A percentile compares a stretch with the other conserved stretches of the same genome.
phyloP scores from a whole-genome alignment of 495 filamentous ascomycete species.

The Daldinia decipiens region DNA sequence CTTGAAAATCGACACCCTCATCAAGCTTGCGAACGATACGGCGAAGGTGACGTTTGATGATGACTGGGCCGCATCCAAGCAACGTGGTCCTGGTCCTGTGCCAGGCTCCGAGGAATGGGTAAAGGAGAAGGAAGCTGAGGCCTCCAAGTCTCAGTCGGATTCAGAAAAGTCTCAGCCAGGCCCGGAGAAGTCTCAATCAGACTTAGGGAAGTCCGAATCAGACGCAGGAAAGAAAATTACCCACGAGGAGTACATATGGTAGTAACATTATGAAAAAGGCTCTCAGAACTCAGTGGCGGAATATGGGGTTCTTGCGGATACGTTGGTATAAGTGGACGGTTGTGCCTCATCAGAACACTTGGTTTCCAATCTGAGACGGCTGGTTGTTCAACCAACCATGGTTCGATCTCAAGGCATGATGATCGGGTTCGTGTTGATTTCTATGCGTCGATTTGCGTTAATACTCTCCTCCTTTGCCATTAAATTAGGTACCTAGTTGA shows the following conservation, averaged over 20 bases:
- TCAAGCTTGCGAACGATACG: constrained; percentile 37
- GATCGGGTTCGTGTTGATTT: not conserved
- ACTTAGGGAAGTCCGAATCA: not conserved
- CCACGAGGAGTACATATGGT: not conserved
- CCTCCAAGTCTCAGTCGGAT: not conserved
- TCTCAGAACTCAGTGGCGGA: not conserved
- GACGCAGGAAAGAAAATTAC: not conserved
- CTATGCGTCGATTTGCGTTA: not conserved
- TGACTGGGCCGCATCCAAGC: constrained; percentile 11
- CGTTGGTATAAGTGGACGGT: not conserved
- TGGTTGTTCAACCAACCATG: not conserved
- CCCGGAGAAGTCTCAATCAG: not conserved
- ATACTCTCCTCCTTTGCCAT: not conserved
- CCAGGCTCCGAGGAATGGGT: not conserved
- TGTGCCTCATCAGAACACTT: not conserved
- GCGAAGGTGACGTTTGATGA: constrained; percentile 43
- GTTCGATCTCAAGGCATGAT: not conserved
- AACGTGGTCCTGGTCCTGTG: not conserved
- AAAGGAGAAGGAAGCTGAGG: not conserved
- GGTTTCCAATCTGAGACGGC: not conserved
- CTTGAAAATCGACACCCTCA: constrained; percentile 38
- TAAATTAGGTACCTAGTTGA: not conserved
- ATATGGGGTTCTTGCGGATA: not conserved
- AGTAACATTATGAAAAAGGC: not conserved
- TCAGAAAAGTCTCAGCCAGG: not conserved